These are phyloP conservation scores for Rosa multiflora DNA, from an alignment of 306 rosid species.

Conservation along the genomic window DNA sequence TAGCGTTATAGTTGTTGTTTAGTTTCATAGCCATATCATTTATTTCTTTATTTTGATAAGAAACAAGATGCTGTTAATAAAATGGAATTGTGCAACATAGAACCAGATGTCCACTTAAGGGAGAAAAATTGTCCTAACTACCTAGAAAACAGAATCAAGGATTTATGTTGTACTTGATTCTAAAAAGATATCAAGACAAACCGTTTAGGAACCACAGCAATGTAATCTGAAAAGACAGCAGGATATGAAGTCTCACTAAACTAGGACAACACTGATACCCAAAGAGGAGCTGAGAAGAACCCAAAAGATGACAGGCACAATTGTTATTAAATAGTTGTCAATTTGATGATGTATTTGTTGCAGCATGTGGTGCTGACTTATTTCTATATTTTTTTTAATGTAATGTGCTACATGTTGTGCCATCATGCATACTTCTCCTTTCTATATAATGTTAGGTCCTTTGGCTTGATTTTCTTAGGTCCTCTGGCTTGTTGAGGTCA, in stretches of 20 bases:
- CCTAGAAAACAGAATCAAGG: neutral
- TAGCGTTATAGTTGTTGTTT: neutral
- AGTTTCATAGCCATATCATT: neutral
- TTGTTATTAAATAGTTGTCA: neutral
- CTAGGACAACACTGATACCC: neutral
- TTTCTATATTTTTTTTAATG: neutral
- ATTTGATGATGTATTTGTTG: neutral
- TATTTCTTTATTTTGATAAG: neutral
- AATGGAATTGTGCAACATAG: neutral
- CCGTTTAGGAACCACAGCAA: neutral
- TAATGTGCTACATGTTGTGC: neutral
- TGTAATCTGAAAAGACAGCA: neutral
- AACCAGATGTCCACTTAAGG: neutral
- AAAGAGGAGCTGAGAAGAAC: neutral
- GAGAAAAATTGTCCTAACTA: neutral
- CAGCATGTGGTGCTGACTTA: neutral
- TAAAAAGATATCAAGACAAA: too few species aligned
- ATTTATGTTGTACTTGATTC: neutral
- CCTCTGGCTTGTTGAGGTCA: neutral
- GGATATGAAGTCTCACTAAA: neutral
- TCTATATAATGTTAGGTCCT: neutral
- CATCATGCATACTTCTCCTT: neutral
- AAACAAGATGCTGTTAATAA: neutral
- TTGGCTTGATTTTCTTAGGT: neutral
- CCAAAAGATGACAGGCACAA: neutral